These are phyloP conservation scores for Penicillium ucsense DNA, from an alignment of 495 filamentous ascomycete genomes.

Conservation along the genomic window DNA sequence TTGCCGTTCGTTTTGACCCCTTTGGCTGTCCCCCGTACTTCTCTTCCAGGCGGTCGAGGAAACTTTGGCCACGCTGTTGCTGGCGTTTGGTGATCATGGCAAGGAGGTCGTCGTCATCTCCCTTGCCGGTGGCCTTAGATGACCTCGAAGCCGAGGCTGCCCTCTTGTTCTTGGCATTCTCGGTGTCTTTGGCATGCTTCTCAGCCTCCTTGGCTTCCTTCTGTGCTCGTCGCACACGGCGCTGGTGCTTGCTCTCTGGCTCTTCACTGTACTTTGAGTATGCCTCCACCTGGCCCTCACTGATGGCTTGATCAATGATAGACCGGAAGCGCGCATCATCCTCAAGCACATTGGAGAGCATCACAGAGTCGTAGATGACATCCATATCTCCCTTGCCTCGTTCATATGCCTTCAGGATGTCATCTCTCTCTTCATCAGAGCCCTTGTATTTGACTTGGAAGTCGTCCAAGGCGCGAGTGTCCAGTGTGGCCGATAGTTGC, in stretches of 20 bases:
- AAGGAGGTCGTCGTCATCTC: constrained; percentile 13
- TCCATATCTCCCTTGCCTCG: constrained; percentile 62
- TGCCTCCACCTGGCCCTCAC: constrained; percentile 48
- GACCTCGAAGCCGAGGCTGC: constrained; percentile 28
- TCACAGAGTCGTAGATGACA: constrained; percentile 65
- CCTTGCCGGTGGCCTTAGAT: constrained; percentile 7
- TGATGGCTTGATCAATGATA: constrained; percentile 78
- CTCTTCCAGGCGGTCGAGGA: constrained; percentile 17
- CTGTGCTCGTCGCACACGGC: constrained; percentile 52
- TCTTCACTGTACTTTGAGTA: constrained; percentile 66
- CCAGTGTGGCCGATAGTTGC: constrained; percentile 67
- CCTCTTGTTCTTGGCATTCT: constrained; percentile 46
- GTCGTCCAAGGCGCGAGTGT: constrained; percentile 54
- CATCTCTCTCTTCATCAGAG: constrained; percentile 73
- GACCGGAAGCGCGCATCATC: constrained; percentile 77
- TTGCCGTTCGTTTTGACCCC: constrained; percentile 16
- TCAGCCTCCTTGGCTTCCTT: constrained; percentile 66
- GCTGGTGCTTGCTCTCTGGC: constrained; percentile 50
- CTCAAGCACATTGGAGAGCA: constrained; percentile 74
- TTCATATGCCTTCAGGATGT: constrained; percentile 67
- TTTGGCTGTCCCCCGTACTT: constrained; percentile 17
- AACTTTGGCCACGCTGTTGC: constrained; percentile 16
- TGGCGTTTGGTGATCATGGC: constrained; percentile 19
- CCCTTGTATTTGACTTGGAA: constrained; percentile 71
- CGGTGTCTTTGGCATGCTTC: constrained; percentile 56